These are phyloP conservation scores for Cardiospermum halicacabum DNA, from an alignment of 345 rosid species.

Conservation along the genomic window DNA sequence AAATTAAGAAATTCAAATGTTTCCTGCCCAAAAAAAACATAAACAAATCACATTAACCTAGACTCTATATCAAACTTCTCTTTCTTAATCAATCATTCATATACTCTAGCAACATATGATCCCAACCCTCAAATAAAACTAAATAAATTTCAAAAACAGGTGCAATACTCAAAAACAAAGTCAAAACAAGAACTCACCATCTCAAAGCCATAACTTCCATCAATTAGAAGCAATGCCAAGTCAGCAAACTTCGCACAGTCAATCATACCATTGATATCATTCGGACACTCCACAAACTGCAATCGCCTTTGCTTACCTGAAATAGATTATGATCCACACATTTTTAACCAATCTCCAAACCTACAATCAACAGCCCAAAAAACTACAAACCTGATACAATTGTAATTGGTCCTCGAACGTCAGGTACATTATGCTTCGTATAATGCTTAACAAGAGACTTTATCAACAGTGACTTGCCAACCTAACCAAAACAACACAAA, in stretches of 20 bases:
- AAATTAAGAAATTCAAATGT: slow-evolving; percentile 95
- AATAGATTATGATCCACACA: slow-evolving; percentile 16
- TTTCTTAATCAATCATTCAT: neutral
- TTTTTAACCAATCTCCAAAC: slow-evolving; percentile 15
- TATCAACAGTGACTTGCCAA: slow-evolving; percentile 86
- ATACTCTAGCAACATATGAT: neutral
- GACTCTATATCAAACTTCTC: no score
- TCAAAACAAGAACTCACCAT: slow-evolving; percentile 26
- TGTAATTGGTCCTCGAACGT: slow-evolving; percentile 87
- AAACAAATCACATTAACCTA: no score
- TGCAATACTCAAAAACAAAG: neutral
- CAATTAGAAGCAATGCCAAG: slow-evolving; percentile 79
- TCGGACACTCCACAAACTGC: slow-evolving; percentile 96
- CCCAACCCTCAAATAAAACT: neutral
- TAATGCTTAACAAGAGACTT: slow-evolving; percentile 78
- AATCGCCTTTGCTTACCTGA: slow-evolving; percentile 72
- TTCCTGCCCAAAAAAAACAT: slow-evolving; percentile 55
- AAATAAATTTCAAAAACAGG: neutral
- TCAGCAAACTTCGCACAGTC: slow-evolving; percentile 93
- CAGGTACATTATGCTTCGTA: slow-evolving; percentile 71
- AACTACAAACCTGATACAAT: slow-evolving; percentile 64
- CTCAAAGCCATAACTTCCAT: slow-evolving; percentile 98
- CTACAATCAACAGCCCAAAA: neutral
- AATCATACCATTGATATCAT: slow-evolving; percentile 94
- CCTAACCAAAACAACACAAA: slow-evolving; percentile 35